phyloP scores from a whole-genome alignment of 2,329 filamentous ascomycete genomes.

The Acrodontium crateriforme region DNA sequence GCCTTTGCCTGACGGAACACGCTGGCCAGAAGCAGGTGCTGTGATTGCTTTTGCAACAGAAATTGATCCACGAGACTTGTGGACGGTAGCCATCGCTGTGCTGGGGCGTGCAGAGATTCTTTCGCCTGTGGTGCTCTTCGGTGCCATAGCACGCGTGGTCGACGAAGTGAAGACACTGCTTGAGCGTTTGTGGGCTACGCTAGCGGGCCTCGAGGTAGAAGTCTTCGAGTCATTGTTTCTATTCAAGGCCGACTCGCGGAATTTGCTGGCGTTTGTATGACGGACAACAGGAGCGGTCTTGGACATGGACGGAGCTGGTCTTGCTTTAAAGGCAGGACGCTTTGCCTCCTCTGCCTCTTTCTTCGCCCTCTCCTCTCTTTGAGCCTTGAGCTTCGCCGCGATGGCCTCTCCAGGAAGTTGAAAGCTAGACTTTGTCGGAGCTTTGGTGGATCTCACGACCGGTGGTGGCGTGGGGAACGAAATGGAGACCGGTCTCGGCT shows the following conservation, averaged over 20 bases:
- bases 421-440: conserved; percentile 37
- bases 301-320: conserved; percentile 25
- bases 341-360: conserved; percentile 23
- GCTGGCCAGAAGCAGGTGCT: neutral
- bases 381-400: conserved; percentile 39
- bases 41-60: no score
- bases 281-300: conserved; percentile 23
- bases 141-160: conserved; percentile 4
- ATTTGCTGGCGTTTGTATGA: conserved; percentile 32
- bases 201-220: neutral
- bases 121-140: conserved; percentile 1
- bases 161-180: conserved; percentile 11
- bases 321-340: conserved; percentile 32
- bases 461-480: conserved; percentile 34
- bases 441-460: conserved; percentile 35
- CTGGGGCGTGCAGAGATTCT: conserved; percentile 4
- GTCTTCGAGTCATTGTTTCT: conserved; percentile 3
- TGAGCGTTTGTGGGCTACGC: conserved; percentile 9
- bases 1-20: conserved; percentile 14
- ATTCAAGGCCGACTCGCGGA: conserved; percentile 26
- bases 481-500: conserved; percentile 33
- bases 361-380: conserved; percentile 23
- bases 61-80: neutral
- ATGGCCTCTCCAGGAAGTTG: conserved; percentile 39
- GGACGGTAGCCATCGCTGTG: neutral